Evolutionary conservation across 306 rosid genomes (phyloP).

Genomic region (Cucumis melo): DNA sequence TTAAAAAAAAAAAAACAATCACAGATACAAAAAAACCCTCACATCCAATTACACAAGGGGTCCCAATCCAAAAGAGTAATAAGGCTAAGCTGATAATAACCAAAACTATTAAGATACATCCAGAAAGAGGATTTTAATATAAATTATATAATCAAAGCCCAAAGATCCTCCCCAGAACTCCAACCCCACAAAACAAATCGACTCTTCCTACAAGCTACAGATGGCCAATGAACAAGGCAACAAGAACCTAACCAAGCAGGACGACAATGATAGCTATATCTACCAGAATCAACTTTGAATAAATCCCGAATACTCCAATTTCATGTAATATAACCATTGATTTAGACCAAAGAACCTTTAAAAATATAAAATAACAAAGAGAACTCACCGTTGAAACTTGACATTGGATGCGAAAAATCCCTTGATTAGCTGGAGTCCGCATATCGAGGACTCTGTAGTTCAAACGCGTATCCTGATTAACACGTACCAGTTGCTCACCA

Average conservation of each 20-base stretch:
- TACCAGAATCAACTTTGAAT: neutral
- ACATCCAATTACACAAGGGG: too few species aligned
- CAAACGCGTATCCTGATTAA: conserved; percentile 82
- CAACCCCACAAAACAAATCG: too few species aligned
- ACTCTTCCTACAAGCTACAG: neutral
- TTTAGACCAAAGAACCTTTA: neutral
- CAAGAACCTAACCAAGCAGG: neutral
- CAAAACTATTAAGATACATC: too few species aligned
- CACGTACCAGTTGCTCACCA: conserved; percentile 72
- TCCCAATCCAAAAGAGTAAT: too few species aligned
- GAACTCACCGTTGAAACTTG: conserved; percentile 42
- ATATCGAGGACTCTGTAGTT: conserved; percentile 59
- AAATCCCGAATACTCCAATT: neutral
- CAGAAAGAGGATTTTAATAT: too few species aligned
- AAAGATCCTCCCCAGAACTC: too few species aligned
- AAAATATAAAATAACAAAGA: neutral
- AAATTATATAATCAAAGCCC: too few species aligned
- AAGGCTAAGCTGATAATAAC: too few species aligned
- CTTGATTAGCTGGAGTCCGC: conserved; percentile 78
- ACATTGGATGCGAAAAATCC: conserved; percentile 55
- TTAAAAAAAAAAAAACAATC: too few species aligned
- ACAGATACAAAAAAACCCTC: too few species aligned
- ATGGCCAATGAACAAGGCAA: neutral
- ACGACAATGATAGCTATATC: neutral
- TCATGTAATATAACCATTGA: neutral